phyloP scores from a whole-genome alignment of 2,329 filamentous ascomycete genomes.

The Fusarium falciforme region DNA sequence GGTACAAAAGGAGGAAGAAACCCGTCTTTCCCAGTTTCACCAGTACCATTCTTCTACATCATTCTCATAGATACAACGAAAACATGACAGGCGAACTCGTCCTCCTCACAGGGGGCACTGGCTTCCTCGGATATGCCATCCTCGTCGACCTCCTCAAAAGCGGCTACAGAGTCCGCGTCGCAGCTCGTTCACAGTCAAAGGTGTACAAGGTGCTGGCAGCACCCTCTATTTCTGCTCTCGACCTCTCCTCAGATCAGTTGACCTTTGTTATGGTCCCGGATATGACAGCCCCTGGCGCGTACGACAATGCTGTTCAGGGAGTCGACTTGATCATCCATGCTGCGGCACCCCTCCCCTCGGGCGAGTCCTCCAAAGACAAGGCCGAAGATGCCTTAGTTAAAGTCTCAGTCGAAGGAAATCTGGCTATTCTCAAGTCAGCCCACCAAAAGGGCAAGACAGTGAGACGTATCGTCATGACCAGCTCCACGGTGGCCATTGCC shows the following conservation, averaged over 20 bases:
- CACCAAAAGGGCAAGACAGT: not conserved
- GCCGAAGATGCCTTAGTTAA: not conserved
- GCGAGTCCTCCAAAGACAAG: not conserved
- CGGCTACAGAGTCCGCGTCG: not conserved
- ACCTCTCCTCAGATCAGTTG: not conserved
- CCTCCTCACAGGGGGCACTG: not conserved
- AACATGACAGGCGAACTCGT: not conserved
- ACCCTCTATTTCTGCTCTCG: not conserved
- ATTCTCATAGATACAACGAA: not conserved
- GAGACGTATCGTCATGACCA: not conserved
- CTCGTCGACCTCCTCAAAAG: not conserved
- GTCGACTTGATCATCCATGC: not conserved
- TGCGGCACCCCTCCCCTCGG: not conserved
- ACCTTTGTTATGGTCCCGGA: not conserved
- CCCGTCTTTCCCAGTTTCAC: accelerated
- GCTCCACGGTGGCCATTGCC: not conserved
- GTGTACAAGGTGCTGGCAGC: not conserved
- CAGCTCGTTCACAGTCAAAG: not conserved
- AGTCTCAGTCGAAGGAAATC: not conserved
- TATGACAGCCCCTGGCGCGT: not conserved
- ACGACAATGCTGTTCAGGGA: not conserved
- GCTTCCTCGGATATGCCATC: not conserved
- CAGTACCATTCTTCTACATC: not conserved
- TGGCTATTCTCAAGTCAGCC: not conserved
- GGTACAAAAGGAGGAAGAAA: not conserved